Conservation (phyloP, 139 green algal species). For the Mesotaenium endlicherianum region DNA sequence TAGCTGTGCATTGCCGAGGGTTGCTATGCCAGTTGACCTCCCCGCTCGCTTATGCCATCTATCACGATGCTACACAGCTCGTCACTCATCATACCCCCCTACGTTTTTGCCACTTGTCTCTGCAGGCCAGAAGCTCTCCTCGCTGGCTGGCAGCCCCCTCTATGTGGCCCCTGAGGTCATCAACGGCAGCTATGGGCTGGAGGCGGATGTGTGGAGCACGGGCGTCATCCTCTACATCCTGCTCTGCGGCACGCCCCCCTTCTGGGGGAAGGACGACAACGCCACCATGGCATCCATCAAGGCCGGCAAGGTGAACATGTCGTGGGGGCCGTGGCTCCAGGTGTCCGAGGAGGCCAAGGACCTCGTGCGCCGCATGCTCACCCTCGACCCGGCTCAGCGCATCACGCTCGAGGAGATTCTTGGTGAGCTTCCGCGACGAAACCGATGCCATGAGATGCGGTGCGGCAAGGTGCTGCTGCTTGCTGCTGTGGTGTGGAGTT, state of each 20-base stretch:
- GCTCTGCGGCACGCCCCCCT: too few species aligned
- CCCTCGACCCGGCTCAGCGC: constrained; percentile 73
- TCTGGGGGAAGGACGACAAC: constrained; percentile 85
- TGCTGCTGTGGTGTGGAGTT: too few species aligned
- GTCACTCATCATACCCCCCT: neutral
- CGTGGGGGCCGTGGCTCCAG: constrained; percentile 67
- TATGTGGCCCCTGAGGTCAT: constrained; percentile 93
- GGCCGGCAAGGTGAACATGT: constrained; percentile 65
- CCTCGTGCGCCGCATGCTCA: constrained; percentile 57
- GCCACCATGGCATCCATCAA: constrained; percentile 75
- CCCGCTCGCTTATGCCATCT: too few species aligned
- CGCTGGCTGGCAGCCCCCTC: constrained; percentile 83
- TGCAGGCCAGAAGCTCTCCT: constrained; percentile 71
- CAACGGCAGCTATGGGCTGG: constrained; percentile 56
- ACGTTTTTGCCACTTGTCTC: neutral
- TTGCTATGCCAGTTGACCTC: too few species aligned
- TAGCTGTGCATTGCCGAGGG: too few species aligned
- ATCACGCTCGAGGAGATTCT: constrained; percentile 53
- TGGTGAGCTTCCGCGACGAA: too few species aligned
- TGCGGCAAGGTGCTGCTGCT: too few species aligned
- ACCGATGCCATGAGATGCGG: too few species aligned
- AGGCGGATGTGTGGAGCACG: constrained; percentile 90
- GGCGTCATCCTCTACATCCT: constrained; percentile 99
- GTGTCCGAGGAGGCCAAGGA: constrained; percentile 63
- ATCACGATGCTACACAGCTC: too few species aligned